Evolutionary conservation across 2,329 filamentous ascomycete species (phyloP).

Genomic region (Epichloe hybrida): DNA sequence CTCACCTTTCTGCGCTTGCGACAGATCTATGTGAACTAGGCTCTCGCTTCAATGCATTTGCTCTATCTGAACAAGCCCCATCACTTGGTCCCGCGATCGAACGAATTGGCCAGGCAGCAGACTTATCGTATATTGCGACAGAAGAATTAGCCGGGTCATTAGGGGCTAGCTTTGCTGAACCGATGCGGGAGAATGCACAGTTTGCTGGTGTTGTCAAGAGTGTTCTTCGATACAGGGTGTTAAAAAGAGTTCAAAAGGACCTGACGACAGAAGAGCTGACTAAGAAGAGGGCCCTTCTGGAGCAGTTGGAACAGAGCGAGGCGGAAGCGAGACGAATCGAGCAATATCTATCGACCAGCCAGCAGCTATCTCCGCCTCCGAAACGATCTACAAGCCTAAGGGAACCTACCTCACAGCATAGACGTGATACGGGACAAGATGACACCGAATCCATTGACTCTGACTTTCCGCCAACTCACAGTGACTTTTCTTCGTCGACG

Average conservation of each 20-base stretch:
- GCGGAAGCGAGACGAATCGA: slow-evolving; percentile 86
- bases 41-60: slow-evolving; percentile 94
- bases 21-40: slow-evolving; percentile 86
- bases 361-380: slow-evolving; percentile 46
- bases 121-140: slow-evolving; percentile 90
- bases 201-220: slow-evolving; percentile 88
- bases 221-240: slow-evolving; percentile 76
- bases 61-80: slow-evolving; percentile 79
- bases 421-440: slow-evolving; percentile 47
- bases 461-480: slow-evolving; percentile 84
- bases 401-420: slow-evolving; percentile 34
- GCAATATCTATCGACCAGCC: slow-evolving; percentile 70
- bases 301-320: slow-evolving; percentile 87
- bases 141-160: slow-evolving; percentile 78
- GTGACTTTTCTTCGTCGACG: slow-evolving; percentile 47
- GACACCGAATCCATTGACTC: slow-evolving; percentile 89
- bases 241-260: slow-evolving; percentile 94
- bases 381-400: slow-evolving; percentile 51
- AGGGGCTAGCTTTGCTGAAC: slow-evolving; percentile 91
- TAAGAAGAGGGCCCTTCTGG: slow-evolving; percentile 71
- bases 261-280: slow-evolving; percentile 88
- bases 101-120: slow-evolving; percentile 83
- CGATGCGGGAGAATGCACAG: slow-evolving; percentile 94
- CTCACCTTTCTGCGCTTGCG: slow-evolving; percentile 70
- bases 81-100: slow-evolving; percentile 88